Base-by-base conservation (phyloP, 2,329 filamentous ascomycete species). In the Cercospora janseana region DNA sequence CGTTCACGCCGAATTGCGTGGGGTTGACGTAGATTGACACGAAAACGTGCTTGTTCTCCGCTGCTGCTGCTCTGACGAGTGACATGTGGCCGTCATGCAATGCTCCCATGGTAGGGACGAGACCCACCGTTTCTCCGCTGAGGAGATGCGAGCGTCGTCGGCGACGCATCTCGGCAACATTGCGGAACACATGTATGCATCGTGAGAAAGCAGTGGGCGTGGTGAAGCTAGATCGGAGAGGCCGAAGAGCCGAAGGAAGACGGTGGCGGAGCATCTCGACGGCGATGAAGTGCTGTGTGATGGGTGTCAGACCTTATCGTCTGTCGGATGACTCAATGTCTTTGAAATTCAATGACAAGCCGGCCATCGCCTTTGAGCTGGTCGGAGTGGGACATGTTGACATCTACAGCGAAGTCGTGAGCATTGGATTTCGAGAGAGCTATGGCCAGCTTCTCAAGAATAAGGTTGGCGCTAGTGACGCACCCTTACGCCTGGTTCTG, bases 21-120 rank as follows among this genome's bases (percentile, higher is more conserved):
- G 93, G 93, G 70, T 98, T 98, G 64, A 98, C 87, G 69, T 92
- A 98, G 60, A 97, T 85, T 66, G 86, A 90, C 49, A 98, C 87
- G 55, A 96, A 84, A 49, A 97, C 87, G 61, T 90, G 81, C 58
- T 87, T 86, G 72, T 90, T 93, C 63, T 95, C 88, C 40, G 78
- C 75, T 1, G 91, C 91, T 3, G 93, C 93, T 60, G 84, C 80
- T 52, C 88, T 86, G 63, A 95, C 86, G 16, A 98, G 79, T 3
- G 87, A 87, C 44, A 95, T 72, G 71, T 98, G 93, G 31, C 93
- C 93, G 48, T 83, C 80, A 70, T 98, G 93, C n/a, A 98, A 79
- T 42, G 93, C 93, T 56, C 93, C 93, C 93, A 98, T 97, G 24
- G 93, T 98, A 1, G 93, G 93, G 27, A 98, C 90, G 21, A 98